phyloP scores from a whole-genome alignment of 1,284 basidiomycete species.

The Marasmius oreades region DNA sequence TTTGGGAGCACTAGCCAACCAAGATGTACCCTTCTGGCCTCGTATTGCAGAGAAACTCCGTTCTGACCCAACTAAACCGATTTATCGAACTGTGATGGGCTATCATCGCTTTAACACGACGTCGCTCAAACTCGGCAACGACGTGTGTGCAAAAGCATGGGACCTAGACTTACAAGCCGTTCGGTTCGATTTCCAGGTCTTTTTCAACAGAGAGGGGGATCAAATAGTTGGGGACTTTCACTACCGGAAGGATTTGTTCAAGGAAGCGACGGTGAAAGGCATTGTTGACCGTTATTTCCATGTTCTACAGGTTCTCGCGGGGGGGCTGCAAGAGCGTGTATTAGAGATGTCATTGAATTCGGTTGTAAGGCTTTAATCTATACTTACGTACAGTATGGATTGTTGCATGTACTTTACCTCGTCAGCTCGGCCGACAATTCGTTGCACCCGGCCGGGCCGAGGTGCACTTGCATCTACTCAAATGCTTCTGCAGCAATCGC shows the following conservation, averaged over 20 bases:
- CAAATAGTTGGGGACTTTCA: not conserved
- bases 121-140: not conserved
- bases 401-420: too few species aligned
- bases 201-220: not conserved
- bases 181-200: constrained; percentile 1
- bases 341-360: too few species aligned
- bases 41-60: not conserved
- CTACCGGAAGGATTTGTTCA: constrained; percentile 3
- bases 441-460: too few species aligned
- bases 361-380: too few species aligned
- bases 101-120: not conserved
- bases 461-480: too few species aligned
- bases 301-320: not conserved
- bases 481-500: too few species aligned
- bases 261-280: not conserved
- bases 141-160: not conserved
- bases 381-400: too few species aligned
- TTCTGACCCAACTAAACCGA: not conserved
- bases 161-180: constrained; percentile 1
- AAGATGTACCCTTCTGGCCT: constrained; percentile 3
- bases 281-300: not conserved
- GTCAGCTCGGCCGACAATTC: too few species aligned
- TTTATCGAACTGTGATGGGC: not conserved
- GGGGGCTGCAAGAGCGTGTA: too few species aligned
- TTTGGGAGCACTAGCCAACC: not conserved